Percentiles rank a stretch among this genome's conserved stretches.
phyloP scores from a whole-genome alignment of 2,329 filamentous ascomycete species.

The Colletotrichum endophyticum region DNA sequence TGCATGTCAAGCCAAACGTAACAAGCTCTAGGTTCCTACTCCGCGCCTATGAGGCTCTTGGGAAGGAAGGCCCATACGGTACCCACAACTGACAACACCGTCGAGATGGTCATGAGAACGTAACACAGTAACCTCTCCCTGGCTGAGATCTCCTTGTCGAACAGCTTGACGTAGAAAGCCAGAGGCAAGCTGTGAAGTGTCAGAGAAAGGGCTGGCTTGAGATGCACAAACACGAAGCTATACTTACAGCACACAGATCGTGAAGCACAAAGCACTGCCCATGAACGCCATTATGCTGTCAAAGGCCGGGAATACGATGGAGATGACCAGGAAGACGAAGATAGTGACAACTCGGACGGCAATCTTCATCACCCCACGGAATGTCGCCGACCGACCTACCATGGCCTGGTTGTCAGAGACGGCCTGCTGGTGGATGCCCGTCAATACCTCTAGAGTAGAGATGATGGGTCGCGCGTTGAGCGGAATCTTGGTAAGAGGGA shows the following conservation, averaged over 20 bases:
- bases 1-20: background rate
- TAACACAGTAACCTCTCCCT: slow-evolving; percentile 72
- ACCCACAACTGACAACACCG: slow-evolving; percentile 73
- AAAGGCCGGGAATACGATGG: slow-evolving; percentile 74
- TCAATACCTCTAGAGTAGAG: slow-evolving; percentile 78
- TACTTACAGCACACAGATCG: slow-evolving; percentile 82
- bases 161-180: slow-evolving; percentile 89
- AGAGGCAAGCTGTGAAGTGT: slow-evolving; percentile 67
- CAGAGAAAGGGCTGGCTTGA: background rate
- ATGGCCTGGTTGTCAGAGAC: slow-evolving; percentile 51
- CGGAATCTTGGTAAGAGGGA: slow-evolving; percentile 94
- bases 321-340: slow-evolving; percentile 76
- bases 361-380: slow-evolving; percentile 63
- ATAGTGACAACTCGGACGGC: slow-evolving; percentile 70
- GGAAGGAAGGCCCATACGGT: slow-evolving; percentile 91
- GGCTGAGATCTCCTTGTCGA: slow-evolving; percentile 70
- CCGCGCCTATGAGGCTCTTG: slow-evolving; percentile 70
- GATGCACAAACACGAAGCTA: background rate
- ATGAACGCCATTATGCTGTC: slow-evolving; percentile 92
- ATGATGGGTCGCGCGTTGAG: slow-evolving; percentile 89
- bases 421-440: slow-evolving; percentile 67
- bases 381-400: slow-evolving; percentile 60
- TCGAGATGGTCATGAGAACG: slow-evolving; percentile 71
- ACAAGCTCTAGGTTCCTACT: slow-evolving; percentile 28
- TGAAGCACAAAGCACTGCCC: slow-evolving; percentile 89